Evolutionary conservation across 306 rosid genomes (phyloP).

Genomic region (Pachyrhizus erosus): DNA sequence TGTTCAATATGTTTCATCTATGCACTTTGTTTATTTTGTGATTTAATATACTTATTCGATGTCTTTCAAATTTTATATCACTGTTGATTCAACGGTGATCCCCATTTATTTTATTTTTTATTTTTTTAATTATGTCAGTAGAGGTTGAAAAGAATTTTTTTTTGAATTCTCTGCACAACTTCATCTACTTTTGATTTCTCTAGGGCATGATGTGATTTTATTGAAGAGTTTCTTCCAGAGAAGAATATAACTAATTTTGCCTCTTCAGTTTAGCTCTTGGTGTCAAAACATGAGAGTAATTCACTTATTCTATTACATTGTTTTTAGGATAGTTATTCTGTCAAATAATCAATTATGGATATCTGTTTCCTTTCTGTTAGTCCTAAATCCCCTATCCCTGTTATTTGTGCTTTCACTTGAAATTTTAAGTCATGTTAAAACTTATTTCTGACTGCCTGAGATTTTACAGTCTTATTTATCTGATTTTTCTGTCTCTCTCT

Average conservation of each 20-base stretch:
- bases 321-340: constrained; percentile 1
- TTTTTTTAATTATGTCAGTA: neutral
- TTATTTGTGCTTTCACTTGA: constrained; percentile 19
- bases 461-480: constrained; percentile 30
- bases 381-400: neutral
- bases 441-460: constrained; percentile 4
- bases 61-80: constrained; percentile 8
- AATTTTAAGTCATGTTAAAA: constrained; percentile 16
- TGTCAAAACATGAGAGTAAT: neutral
- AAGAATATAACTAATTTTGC: neutral
- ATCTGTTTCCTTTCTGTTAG: neutral
- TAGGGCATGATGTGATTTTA: constrained; percentile 22
- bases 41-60: neutral
- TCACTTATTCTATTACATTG: constrained; percentile 2
- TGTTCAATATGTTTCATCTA: constrained; percentile 24
- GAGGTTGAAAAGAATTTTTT: neutral
- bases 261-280: neutral
- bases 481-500: constrained; percentile 18
- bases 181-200: neutral
- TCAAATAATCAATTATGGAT: constrained; percentile 2
- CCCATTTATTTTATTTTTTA: neutral
- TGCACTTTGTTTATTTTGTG: constrained; percentile 31
- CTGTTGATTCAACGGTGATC: neutral
- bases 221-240: neutral
- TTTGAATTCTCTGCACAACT: neutral